Evolutionary conservation across 768 basidiomycete species (phyloP), one percentile per base, ranked within the genome.

Genomic region (Lactarius evosmus): DNA sequence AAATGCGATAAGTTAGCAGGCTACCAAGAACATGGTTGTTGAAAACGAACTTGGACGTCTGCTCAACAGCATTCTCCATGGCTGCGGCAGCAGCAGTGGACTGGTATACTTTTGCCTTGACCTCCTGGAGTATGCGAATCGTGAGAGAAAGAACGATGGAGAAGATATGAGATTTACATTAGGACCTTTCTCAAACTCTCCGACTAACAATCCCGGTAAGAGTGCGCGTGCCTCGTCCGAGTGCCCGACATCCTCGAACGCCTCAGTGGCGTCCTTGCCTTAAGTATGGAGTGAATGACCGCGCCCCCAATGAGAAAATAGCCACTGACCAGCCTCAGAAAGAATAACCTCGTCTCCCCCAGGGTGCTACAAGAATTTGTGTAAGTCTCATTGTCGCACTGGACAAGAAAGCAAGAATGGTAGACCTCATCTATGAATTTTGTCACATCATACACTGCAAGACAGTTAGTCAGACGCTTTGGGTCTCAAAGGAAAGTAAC

Each of bases 191-290:
- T 87, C 46, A 82, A 87, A 73, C 74, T 85, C 74, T 95, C 96
- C 2, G 93, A 95, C 22, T 93, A 96, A 74, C 78, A 96, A 57
- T 89, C 89, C 66, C 87, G 92, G 12, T 88, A 97, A 61, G 94
- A 96, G 7, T 93, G 89, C 75, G 91, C 97, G 87, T 29, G 97
- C 97, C 78, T 99, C 97, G 70, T 98, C 96, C 0, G 95, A 98
- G 83, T 98, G 97, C 33, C 97, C 97, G 33, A 99, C 96, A 75
- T 99, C 97, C 78, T 98, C 96, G 72, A 99, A 99, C 7, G 97
- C 94, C 72, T 98, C 97, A 36, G 96, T 95, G 27, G 96, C 95
- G 74, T 98, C 95, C 74, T 90, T 88, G 70, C 91, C 94, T 95
- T 76, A 22, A 66, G 56, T 50, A 52, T 62, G 54, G 30, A 29